Base-by-base conservation (phyloP, 2,329 filamentous ascomycete species). In the Dryadomyces quercus-mongolicae region DNA sequence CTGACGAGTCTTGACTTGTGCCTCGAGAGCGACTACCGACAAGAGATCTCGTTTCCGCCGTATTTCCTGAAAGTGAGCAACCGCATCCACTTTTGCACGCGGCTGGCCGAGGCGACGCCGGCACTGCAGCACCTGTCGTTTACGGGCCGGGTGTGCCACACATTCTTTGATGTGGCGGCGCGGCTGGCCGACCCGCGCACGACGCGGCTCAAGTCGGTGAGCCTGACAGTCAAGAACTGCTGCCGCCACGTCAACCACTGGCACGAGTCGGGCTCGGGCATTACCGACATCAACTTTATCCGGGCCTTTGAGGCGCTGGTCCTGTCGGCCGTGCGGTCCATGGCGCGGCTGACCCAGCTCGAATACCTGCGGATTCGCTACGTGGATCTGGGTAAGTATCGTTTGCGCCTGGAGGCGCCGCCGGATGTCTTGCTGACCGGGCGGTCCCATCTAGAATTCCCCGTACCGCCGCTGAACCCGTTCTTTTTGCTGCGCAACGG, bases 141-240 rank as follows among this genome's bases (percentile, higher is more conserved):
- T 63, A 88, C 85, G 0, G 86, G 86, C 3, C 80, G 85, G 55
- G 72, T 88, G 21, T 89, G 86, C 62, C 78, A 80, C 54, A 70
- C 72, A n/a, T 81, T 88, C 57, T 89, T 89, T 62, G 77, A 81
- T 48, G 66, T 74, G 38, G 75, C 80, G 5, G 71, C 75, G n/a
- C 68, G 69, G 47, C 68, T 71, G 34, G 73, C 74, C 36, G 72
- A 78, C 57, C 66, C 74, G 44, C 66, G 74, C 46, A 68, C 71
- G 16, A 72, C 74, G 8, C 70, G 70, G 16, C 74, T 89, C 47
- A 81, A 80, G 66, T 83, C 81, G 1, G 74, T 89, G 21, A 85
- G 89, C 61, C 67, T 89, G 47, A 83, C 84, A 0, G 82, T 89
- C 54, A 87, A 87, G 68, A 87, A 87, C 57, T 85, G 84, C 64